A percentile compares a stretch with the other conserved stretches of the same genome.
phyloP scores from a whole-genome alignment of 2,329 filamentous ascomycete species.

The Rhynchosporium agropyri region DNA sequence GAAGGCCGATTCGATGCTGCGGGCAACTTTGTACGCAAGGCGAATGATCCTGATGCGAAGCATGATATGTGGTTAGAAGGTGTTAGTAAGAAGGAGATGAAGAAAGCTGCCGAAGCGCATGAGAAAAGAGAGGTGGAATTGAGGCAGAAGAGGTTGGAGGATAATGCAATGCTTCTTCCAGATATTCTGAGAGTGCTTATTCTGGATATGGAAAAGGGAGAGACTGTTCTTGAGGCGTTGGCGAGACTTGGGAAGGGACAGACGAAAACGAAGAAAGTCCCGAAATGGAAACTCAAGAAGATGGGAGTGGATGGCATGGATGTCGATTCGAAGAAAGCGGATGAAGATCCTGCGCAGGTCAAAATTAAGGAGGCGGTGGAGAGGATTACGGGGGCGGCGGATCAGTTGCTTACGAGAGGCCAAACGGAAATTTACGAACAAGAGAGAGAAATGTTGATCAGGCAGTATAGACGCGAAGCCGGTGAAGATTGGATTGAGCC shows the following conservation, averaged over 20 bases:
- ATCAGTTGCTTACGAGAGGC: slow-evolving; percentile 80
- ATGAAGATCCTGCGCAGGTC: slow-evolving; percentile 69
- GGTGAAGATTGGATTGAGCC: slow-evolving; percentile 80
- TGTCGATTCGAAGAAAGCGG: slow-evolving; percentile 58
- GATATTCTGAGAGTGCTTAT: slow-evolving; percentile 78
- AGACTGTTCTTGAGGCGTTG: slow-evolving; percentile 87
- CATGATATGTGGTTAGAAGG: slow-evolving; percentile 95
- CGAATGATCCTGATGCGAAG: slow-evolving; percentile 81
- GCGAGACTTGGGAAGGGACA: slow-evolving; percentile 74
- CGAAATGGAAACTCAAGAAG: slow-evolving; percentile 73
- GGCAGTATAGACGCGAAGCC: slow-evolving; percentile 82
- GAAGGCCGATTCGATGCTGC: slow-evolving; percentile 89
- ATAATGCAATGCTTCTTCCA: slow-evolving; percentile 73
- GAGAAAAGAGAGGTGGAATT: slow-evolving; percentile 81
- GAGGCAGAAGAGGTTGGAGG: slow-evolving; percentile 68
- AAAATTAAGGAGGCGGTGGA: slow-evolving; percentile 75
- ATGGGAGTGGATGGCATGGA: slow-evolving; percentile 67
- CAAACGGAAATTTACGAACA: slow-evolving; percentile 90
- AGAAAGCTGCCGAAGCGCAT: slow-evolving; percentile 81
- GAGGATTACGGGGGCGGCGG: slow-evolving; percentile 84
- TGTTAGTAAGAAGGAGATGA: slow-evolving; percentile 91
- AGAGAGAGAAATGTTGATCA: slow-evolving; percentile 79
- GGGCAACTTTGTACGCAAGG: slow-evolving; percentile 90
- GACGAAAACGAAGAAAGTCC: slow-evolving; percentile 60
- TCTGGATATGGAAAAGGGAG: slow-evolving; percentile 70